These are phyloP conservation scores for Vitis labrusca DNA, from an alignment of 164 flowering plant species.

Conservation along the genomic window DNA sequence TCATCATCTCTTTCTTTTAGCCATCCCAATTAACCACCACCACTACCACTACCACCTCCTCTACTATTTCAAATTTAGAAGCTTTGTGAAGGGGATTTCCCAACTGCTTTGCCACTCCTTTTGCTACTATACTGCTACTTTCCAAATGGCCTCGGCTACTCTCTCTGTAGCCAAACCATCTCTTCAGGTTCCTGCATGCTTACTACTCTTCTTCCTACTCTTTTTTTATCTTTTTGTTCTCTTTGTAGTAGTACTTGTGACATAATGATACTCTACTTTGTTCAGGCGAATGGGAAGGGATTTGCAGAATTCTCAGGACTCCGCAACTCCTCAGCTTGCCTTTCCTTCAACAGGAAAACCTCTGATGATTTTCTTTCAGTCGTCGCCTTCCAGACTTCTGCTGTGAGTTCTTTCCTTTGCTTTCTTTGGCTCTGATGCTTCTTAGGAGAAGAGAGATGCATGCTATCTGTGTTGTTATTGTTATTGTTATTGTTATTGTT, in stretches of 20 bases:
- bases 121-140: too few relatives aligned
- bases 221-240: too few relatives aligned
- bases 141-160: conserved; percentile 65
- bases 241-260: too few relatives aligned
- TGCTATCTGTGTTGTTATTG: too few relatives aligned
- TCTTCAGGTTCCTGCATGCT: conserved; percentile 40
- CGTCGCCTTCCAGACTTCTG: conserved; percentile 61
- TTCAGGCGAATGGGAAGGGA: conserved; percentile 50
- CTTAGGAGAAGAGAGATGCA: too few relatives aligned
- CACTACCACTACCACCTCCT: background rate
- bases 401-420: conserved; percentile 31
- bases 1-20: conserved; percentile 24
- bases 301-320: conserved; percentile 62
- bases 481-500: too few relatives aligned
- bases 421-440: background rate
- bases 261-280: too few relatives aligned
- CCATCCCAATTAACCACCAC: background rate
- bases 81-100: too few relatives aligned
- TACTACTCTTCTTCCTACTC: too few relatives aligned
- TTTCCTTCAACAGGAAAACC: conserved; percentile 45
- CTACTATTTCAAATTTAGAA: background rate
- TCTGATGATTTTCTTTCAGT: conserved; percentile 55
- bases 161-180: conserved; percentile 68
- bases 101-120: too few relatives aligned
- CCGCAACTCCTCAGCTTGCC: conserved; percentile 43